A percentile compares a stretch with the other conserved stretches of the same genome.
Conservation (phyloP, 352 stramenopile genomes). For the Poterioochromonas sp. region DNA sequence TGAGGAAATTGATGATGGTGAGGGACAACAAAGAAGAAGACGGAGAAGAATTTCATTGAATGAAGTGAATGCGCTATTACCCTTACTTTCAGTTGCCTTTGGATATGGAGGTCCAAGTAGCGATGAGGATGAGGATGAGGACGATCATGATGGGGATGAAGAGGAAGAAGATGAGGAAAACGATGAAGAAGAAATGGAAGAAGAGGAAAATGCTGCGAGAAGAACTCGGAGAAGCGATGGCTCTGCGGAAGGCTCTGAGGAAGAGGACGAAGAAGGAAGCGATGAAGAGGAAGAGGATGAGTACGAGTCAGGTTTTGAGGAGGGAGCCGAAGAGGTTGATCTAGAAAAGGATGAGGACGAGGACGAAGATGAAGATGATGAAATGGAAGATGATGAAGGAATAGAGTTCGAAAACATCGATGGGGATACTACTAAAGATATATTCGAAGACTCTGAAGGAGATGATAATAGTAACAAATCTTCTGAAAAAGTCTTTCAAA, state of each 20-base stretch:
- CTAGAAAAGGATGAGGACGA: neutral
- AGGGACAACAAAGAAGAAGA: neutral
- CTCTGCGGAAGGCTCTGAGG: neutral
- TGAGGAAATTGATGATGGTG: neutral
- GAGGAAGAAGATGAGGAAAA: neutral
- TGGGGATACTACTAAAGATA: neutral
- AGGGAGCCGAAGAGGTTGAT: neutral
- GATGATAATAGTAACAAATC: too few species aligned
- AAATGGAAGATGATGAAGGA: slow-evolving; percentile 61
- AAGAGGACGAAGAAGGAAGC: neutral
- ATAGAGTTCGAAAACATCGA: neutral
- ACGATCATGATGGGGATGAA: neutral
- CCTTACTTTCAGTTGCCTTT: neutral
- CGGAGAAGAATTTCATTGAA: neutral
- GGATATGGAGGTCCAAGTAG: neutral
- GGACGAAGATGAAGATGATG: slow-evolving; percentile 45
- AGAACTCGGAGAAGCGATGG: neutral
- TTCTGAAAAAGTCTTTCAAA: too few species aligned
- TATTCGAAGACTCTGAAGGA: too few species aligned
- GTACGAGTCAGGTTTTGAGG: too few species aligned
- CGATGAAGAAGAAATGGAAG: neutral
- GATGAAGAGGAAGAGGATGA: neutral
- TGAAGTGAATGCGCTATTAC: neutral
- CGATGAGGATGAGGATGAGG: neutral
- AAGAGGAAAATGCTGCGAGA: neutral